Evolutionary conservation across 331 rosid species (phyloP), one percentile per base, ranked within the genome.

Genomic region (Arachis monticola): DNA sequence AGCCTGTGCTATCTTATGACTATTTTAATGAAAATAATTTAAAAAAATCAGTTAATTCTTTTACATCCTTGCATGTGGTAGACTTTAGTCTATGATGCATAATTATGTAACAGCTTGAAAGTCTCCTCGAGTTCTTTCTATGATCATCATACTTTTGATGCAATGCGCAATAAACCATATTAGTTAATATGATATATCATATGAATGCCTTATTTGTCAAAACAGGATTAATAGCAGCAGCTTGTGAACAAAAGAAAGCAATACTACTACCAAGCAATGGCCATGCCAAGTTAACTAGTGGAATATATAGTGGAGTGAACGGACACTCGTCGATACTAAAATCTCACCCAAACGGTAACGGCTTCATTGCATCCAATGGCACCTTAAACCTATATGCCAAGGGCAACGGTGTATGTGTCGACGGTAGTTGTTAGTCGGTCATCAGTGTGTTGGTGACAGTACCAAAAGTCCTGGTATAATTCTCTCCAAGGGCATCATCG

Each of bases 151-250:
- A 2, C 40, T 2, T 35, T 3, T 35, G 40, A 35, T 35, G 2
- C 40, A 22, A 22, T 22, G 27, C 27, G 27, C 27, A 22, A 22
- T 22, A 22, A 22, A 22, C 27, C 27, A 22, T 22, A 22, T 22
- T 22, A 22, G 1, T 22, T 22, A 22, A 22, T 22, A 22, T 22
- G 27, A 22, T 22, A 22, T 22, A 22, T 22, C 0, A 78, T 55
- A 62, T 68, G 30, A 66, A 51, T 42, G 30, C 69, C 40, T 65
- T 40, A 44, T 62, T 62, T 69, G 57, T 57, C 44, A 69, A 76
- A 73, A 73, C 88, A 87, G 91, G 91, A 60, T 73, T 87, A 70
- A 82, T 87, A 44, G 84, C 76, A 81, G 90, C 90, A 47, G 81
- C 90, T 55, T 69, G 81, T 66, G 84, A 82, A 56, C 75, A 41